These are phyloP conservation scores for Eruca vesicaria DNA, from an alignment of 441 rosid species.

Conservation along the genomic window DNA sequence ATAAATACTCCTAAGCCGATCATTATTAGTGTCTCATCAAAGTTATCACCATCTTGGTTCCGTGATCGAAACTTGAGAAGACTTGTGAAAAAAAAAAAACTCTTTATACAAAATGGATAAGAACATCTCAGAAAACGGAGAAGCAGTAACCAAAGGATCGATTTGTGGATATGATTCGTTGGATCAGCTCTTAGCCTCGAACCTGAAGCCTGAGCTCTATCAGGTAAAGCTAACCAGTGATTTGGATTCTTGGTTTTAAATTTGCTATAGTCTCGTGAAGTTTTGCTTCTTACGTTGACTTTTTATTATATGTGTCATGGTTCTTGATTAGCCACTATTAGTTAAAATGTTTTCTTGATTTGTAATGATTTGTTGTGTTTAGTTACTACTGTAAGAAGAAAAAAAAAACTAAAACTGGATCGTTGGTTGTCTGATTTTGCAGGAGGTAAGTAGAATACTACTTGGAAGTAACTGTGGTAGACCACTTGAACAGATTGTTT, in stretches of 20 bases:
- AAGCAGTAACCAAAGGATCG: background rate
- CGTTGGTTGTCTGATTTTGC: conserved; percentile 17
- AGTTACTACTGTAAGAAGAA: background rate
- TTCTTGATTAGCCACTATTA: background rate
- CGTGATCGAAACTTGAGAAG: background rate
- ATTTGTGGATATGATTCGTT: background rate
- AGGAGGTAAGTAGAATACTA: conserved; percentile 88
- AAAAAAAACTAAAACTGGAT: too few relatives aligned
- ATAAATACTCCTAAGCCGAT: background rate
- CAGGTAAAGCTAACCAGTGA: background rate
- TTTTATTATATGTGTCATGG: background rate
- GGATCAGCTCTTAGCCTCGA: background rate
- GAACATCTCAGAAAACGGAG: background rate
- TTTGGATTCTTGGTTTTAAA: background rate
- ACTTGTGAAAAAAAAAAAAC: background rate
- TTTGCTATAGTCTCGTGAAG: background rate
- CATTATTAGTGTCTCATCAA: background rate
- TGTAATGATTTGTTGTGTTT: background rate
- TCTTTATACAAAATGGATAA: background rate
- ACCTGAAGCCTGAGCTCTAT: background rate
- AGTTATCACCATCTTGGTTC: background rate
- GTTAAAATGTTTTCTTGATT: background rate
- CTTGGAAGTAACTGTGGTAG: conserved; percentile 77
- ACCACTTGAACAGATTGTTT: conserved; percentile 44
- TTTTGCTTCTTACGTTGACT: background rate